Percentiles rank a stretch among this genome's conserved stretches.
Evolutionary conservation across 2,329 filamentous ascomycete genomes (phyloP).

Genomic region (Diplodia seriata): DNA sequence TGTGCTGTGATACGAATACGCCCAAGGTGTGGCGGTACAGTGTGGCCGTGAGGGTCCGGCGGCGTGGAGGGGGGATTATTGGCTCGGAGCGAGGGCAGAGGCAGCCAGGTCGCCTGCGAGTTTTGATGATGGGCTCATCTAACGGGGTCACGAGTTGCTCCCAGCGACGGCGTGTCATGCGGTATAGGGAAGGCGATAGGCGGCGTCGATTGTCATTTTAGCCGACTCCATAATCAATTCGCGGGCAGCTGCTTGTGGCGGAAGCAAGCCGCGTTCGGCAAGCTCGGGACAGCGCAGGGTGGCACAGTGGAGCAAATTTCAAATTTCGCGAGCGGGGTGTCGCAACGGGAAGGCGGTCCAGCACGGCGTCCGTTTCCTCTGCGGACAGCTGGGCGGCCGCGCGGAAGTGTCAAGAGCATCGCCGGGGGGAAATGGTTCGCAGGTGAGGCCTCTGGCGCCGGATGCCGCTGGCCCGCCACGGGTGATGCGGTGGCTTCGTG

Average conservation of each 20-base stretch:
- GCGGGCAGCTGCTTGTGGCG: conserved; percentile 11
- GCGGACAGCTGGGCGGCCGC: not conserved
- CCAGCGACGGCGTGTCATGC: conserved; percentile 11
- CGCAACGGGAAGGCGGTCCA: conserved; percentile 12
- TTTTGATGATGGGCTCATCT: conserved; percentile 25
- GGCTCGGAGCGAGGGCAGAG: not conserved
- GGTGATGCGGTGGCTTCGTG: conserved; percentile 4
- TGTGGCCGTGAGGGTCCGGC: not conserved
- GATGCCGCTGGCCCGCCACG: conserved; percentile 18
- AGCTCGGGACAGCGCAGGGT: conserved; percentile 26
- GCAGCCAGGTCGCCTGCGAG: not conserved
- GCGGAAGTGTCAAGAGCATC: not conserved
- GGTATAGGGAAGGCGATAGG: conserved; percentile 7
- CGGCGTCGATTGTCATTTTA: conserved; percentile 27
- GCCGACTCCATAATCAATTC: conserved; percentile 31
- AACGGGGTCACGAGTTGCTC: conserved; percentile 16
- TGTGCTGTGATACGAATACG: conserved; percentile 1
- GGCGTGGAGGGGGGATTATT: not conserved
- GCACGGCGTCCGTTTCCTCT: not conserved
- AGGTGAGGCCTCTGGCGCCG: conserved; percentile 12
- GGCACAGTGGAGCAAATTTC: conserved; percentile 24
- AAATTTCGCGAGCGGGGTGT: conserved; percentile 23
- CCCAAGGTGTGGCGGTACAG: not conserved
- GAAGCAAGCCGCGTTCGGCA: conserved; percentile 22
- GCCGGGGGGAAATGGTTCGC: conserved; percentile 8